Percentiles rank a stretch among this genome's conserved stretches.
These are phyloP conservation scores for Populus nigra DNA, from an alignment of 345 rosid genomes.

Conservation along the genomic window DNA sequence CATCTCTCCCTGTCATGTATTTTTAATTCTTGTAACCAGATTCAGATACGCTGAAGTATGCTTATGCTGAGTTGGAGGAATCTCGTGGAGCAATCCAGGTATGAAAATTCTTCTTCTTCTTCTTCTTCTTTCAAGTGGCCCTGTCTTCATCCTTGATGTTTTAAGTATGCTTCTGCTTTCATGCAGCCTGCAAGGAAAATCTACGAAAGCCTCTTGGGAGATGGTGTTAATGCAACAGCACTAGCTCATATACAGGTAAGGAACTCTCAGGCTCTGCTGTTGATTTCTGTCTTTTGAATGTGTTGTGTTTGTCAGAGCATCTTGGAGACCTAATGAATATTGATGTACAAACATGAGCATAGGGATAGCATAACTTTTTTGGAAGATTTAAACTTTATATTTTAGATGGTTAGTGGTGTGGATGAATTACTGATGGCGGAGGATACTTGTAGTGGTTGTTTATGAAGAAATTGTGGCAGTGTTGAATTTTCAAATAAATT, in stretches of 20 bases:
- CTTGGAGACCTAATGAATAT: not conserved
- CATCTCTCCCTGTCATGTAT: not conserved
- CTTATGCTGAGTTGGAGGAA: constrained; percentile 93
- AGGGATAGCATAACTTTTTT: not conserved
- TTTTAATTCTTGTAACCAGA: constrained; percentile 37
- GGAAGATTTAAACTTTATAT: not conserved
- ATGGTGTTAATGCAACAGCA: constrained; percentile 52
- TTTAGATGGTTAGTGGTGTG: no score
- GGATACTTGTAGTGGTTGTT: no score
- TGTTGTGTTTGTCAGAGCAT: not conserved
- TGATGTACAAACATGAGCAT: not conserved
- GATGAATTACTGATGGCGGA: no score
- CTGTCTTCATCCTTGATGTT: constrained; percentile 10
- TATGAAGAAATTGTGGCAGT: no score
- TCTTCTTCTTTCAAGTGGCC: not conserved
- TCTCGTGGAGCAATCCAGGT: constrained; percentile 84
- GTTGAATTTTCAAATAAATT: no score
- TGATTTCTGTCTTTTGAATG: not conserved
- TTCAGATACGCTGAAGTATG: constrained; percentile 87
- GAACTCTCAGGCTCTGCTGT: not conserved
- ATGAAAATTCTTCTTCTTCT: constrained; percentile 10
- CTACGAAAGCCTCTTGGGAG: constrained; percentile 71
- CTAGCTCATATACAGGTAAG: constrained; percentile 88
- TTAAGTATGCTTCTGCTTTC: constrained; percentile 25
- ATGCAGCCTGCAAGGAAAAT: constrained; percentile 80